phyloP scores from a whole-genome alignment of 2,329 filamentous ascomycete species.

The Colletotrichum paranaense region DNA sequence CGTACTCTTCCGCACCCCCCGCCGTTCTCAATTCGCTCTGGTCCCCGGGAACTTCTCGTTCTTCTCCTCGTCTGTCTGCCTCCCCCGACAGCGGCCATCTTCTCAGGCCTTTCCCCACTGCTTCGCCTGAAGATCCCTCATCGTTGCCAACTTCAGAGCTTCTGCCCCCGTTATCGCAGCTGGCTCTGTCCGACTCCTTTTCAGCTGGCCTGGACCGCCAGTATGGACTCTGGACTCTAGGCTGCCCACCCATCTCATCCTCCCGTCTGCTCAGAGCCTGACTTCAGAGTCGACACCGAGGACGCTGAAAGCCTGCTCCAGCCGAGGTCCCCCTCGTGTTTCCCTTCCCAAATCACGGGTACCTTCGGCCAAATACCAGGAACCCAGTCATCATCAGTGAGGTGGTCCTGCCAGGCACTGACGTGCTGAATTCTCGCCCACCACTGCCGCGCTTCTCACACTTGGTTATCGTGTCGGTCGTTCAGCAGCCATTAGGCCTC shows the following conservation, averaged over 20 bases:
- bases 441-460: not conserved
- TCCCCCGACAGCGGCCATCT: slow-evolving; percentile 27
- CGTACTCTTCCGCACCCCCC: not conserved
- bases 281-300: not conserved
- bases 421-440: not conserved
- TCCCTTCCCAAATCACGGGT: not conserved
- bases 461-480: not conserved
- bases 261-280: not conserved
- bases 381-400: not conserved
- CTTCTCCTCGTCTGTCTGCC: not conserved
- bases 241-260: not conserved
- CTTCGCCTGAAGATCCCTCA: not conserved
- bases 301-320: not conserved
- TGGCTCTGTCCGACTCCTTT: not conserved
- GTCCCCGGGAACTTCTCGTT: slow-evolving; percentile 4
- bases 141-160: slow-evolving; percentile 13
- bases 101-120: slow-evolving; percentile 20
- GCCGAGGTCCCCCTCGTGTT: not conserved
- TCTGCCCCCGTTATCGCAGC: slow-evolving; percentile 32
- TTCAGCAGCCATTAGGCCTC: not conserved
- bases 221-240: not conserved
- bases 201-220: no score
- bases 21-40: not conserved
- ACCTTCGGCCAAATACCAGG: slow-evolving; percentile 5
- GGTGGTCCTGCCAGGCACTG: not conserved